Evolutionary conservation across 768 basidiomycete genomes (phyloP).

Genomic region (Sarcodon sp.): DNA sequence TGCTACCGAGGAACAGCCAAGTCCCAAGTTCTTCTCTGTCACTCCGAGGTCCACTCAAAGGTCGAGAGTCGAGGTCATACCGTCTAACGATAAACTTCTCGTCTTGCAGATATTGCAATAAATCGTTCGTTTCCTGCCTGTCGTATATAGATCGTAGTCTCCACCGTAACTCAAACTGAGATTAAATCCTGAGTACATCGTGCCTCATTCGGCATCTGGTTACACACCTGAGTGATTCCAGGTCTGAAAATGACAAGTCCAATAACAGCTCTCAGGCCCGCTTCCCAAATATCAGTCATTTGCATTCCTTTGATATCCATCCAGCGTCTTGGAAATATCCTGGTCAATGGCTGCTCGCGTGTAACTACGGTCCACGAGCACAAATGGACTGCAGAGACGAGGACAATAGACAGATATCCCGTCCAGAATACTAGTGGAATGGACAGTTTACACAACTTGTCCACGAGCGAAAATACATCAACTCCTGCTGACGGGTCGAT

Average conservation of each 20-base stretch:
- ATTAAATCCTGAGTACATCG: conserved; percentile 4
- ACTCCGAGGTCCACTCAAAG: conserved; percentile 22
- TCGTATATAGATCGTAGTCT: conserved; percentile 62
- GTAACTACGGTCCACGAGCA: conserved; percentile 43
- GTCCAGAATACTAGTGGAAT: conserved; percentile 54
- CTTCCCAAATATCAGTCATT: conserved; percentile 54
- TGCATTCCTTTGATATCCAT: conserved; percentile 54
- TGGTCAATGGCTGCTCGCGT: neutral
- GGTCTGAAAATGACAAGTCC: conserved; percentile 57
- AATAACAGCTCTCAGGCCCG: conserved; percentile 57
- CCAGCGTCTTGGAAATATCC: conserved; percentile 51
- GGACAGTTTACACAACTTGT: conserved; percentile 28
- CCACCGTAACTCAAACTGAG: conserved; percentile 59
- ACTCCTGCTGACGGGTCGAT: neutral
- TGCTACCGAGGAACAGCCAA: conserved; percentile 46
- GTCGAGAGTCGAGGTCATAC: conserved; percentile 10
- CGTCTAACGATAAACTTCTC: conserved; percentile 34
- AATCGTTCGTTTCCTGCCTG: conserved; percentile 58
- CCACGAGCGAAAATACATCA: conserved; percentile 19
- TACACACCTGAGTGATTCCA: conserved; percentile 57
- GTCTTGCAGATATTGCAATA: conserved; percentile 38
- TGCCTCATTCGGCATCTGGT: neutral
- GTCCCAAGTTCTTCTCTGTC: conserved; percentile 36
- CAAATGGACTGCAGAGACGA: conserved; percentile 43
- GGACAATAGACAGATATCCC: conserved; percentile 41